Evolutionary conservation across 2,329 filamentous ascomycete genomes (phyloP), one percentile per base, ranked within the genome.

Genomic region (Venturia aucupariae): DNA sequence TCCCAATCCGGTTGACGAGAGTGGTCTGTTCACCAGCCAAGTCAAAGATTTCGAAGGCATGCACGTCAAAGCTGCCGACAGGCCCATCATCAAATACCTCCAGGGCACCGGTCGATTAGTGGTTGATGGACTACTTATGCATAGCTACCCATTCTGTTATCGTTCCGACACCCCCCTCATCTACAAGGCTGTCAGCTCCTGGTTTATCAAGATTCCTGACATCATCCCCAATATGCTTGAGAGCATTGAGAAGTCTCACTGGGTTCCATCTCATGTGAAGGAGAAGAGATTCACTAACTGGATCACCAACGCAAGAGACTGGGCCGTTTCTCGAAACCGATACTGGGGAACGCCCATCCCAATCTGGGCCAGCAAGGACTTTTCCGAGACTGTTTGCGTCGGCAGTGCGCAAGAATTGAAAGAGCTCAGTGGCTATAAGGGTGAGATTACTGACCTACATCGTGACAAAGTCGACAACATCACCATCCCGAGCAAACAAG

Each of bases 321-420:
- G 93, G 93, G 96, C 96, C 73, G 89, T 97, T 39, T 94, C 91
- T 63, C 84, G 93, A 68, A 96, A 96, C 75, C 85, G 93, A 64
- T 97, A 95, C 77, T 97, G 93, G 93, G 93, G 93, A 61, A 97
- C 92, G 0, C 92, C 92, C 1, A 86, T 97, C 66, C 92, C 92
- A 7, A 77, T 97, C 42, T 97, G 93, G 93, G 88, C 90, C 44
- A 96, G 90, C 71, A 90, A 95, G 38, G 92, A 97, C 72, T 81
- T 88, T 71, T 89, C 93, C 72, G 93, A 97, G 76, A 81, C 90
- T 67, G 84, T 97, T 35, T 96, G 92, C 71, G 78, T 97, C 64
- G 91, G 92, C 63, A 96, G 92, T 69, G 83, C 94, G 24, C 84
- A 86, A 64, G 92, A 97, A 76, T 81, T 97, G 68, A 91, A 88